Conservation (phyloP, 2,329 filamentous ascomycete genomes). For the Bipolaris sorokiniana region DNA sequence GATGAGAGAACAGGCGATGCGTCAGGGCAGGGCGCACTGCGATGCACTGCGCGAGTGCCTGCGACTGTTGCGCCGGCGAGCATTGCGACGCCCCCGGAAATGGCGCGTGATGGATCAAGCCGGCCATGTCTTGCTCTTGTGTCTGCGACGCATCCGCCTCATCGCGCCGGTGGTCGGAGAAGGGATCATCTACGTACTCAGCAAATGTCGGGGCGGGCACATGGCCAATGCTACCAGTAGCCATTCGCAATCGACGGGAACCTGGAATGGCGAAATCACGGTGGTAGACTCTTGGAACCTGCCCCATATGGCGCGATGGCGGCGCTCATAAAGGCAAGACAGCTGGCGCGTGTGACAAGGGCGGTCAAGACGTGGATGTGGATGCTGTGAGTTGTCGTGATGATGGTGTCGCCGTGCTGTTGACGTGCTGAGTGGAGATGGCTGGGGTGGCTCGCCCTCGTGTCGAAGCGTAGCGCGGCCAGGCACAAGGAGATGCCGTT, state of each 20-base stretch:
- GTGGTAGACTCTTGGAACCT: conserved; percentile 43
- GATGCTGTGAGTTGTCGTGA: conserved; percentile 3
- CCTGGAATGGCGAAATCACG: conserved; percentile 50
- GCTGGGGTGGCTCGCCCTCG: conserved; percentile 2
- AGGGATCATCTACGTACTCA: conserved; percentile 55
- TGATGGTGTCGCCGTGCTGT: conserved; percentile 4
- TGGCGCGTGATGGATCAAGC: conserved; percentile 23
- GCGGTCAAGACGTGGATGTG: neutral
- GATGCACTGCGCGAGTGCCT: conserved; percentile 25
- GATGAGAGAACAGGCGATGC: conserved; percentile 47
- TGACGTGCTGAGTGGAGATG: conserved; percentile 10
- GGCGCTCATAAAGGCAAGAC: conserved; percentile 32
- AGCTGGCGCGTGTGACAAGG: conserved; percentile 1
- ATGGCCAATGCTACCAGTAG: conserved; percentile 54
- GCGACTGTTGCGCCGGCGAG: conserved; percentile 16
- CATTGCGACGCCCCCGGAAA: conserved; percentile 17
- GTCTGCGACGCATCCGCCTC: conserved; percentile 23
- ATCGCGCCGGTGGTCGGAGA: conserved; percentile 17
- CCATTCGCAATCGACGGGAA: conserved; percentile 53
- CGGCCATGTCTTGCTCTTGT: conserved; percentile 17
- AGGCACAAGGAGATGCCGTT: neutral
- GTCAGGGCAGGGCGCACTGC: conserved; percentile 42
- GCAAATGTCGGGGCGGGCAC: conserved; percentile 58
- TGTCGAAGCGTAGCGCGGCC: conserved; percentile 3
- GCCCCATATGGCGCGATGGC: conserved; percentile 46